Evolutionary conservation across 2,329 filamentous ascomycete species (phyloP), one percentile per base, ranked within the genome.

Genomic region (Spiromastix sp.): DNA sequence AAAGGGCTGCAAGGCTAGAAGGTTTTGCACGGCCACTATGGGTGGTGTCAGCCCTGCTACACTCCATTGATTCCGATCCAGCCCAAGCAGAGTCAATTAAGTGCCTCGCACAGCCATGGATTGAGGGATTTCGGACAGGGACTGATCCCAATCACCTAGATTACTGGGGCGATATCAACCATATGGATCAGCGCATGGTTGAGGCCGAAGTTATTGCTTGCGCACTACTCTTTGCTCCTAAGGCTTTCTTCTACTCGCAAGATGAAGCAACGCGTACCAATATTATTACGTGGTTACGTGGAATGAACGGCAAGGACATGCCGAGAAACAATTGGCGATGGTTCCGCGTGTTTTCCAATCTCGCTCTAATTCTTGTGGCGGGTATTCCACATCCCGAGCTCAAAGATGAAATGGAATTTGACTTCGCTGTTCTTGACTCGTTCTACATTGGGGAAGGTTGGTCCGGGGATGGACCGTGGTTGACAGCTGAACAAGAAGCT

Each of bases 1-100:
- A 34, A 27, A 12, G 21, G 2, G 43, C 42, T 5, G 45, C 54
- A 39, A 11, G 48, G 34, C 19, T 61, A 47, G 38, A 66, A 59
- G 12, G 51, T 40, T 36, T 55, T 42, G 48, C 58, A 44, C 13
- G 53, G 37, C 16, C 59, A 48, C 37, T 52, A 42, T 38, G 62
- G 55, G 29, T 48, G 28, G 22, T 55, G 20, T 39, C 60, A 52
- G 7, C 60, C 32, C 41, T 61, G 47, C 20, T 51, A 10, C 18
- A 17, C 12, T 17, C 17, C n/a, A 20, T 20, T 4, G 15, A 10
- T 4, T 3, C n/a, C 24, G n/a, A 17, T 2, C 21, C 21, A 4
- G 7, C 2, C 16, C 5, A 15, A 33, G 17, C 17, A 5, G 12
- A 21, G 4, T 20, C 26, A 16, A 17, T 27, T n/a, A 6, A 6